A percentile compares a stretch with the other conserved stretches of the same genome.
Evolutionary conservation across 257 asterid species (phyloP).

Genomic region (Nicotiana paniculata): DNA sequence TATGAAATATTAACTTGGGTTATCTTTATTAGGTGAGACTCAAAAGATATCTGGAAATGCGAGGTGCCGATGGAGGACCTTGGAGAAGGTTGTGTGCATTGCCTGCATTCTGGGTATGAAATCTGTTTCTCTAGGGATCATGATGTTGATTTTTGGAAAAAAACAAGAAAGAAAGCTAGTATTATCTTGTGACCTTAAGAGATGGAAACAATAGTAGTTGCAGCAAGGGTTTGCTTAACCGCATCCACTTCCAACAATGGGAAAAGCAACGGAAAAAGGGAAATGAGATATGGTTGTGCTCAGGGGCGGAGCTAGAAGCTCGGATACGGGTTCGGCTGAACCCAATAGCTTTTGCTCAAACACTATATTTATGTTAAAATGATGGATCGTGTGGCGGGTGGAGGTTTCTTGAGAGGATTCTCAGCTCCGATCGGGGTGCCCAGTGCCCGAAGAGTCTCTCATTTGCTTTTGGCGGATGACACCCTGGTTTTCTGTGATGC

Average conservation of each 20-base stretch:
- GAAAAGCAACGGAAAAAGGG: neutral
- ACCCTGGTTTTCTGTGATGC: no score
- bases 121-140: neutral
- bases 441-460: no score
- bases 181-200: neutral
- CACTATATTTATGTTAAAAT: no score
- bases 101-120: constrained; percentile 91
- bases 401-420: no score
- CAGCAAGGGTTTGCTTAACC: neutral
- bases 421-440: no score
- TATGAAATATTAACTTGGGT: neutral
- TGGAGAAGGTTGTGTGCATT: constrained; percentile 96
- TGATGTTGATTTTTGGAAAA: neutral
- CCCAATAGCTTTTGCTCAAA: no score
- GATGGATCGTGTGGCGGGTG: no score
- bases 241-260: neutral
- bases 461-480: no score
- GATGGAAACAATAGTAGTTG: neutral
- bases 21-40: constrained; percentile 75
- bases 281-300: neutral
- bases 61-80: constrained; percentile 99
- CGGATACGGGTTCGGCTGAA: no score
- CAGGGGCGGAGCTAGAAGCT: no score
- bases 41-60: constrained; percentile 94
- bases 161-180: neutral